A percentile compares a stretch with the other conserved stretches of the same genome.
Conservation (phyloP, 441 rosid species). For the Euphorbia celastroides region DNA sequence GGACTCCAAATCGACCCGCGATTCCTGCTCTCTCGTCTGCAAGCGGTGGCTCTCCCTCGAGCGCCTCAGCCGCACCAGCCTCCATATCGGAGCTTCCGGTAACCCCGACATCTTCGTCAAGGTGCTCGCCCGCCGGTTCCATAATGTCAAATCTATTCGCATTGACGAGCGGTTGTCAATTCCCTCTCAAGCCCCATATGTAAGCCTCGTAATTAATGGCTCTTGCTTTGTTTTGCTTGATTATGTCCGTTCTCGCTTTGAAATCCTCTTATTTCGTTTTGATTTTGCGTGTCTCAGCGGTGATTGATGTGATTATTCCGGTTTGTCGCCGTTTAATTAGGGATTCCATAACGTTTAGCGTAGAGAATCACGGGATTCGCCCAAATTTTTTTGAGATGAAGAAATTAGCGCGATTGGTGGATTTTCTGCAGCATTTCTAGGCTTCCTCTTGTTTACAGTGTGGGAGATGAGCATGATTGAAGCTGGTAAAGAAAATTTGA, state of each 20-base stretch:
- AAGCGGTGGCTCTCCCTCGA: constrained; percentile 72
- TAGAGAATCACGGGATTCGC: background rate
- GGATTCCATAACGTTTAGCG: background rate
- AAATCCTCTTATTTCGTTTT: background rate
- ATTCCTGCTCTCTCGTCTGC: constrained; percentile 86
- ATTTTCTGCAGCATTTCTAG: background rate
- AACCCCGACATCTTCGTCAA: constrained; percentile 51
- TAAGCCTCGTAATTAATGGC: constrained; percentile 19
- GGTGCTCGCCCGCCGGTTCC: constrained; percentile 67
- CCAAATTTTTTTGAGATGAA: background rate
- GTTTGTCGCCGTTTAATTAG: background rate
- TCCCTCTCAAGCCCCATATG: constrained; percentile 39
- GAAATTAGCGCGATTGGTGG: background rate
- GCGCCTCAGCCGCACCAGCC: constrained; percentile 67
- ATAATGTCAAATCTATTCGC: constrained; percentile 44
- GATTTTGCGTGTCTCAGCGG: background rate
- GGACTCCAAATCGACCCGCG: constrained; percentile 54
- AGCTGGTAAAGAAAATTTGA: background rate
- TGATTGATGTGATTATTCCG: background rate
- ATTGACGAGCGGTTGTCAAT: constrained; percentile 67
- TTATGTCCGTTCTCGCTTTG: background rate
- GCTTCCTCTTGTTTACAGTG: background rate
- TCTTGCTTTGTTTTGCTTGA: background rate
- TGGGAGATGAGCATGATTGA: background rate
- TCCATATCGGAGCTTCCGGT: constrained; percentile 73